Evolutionary conservation across 768 basidiomycete genomes (phyloP).

Genomic region (Pisolithus orientalis): DNA sequence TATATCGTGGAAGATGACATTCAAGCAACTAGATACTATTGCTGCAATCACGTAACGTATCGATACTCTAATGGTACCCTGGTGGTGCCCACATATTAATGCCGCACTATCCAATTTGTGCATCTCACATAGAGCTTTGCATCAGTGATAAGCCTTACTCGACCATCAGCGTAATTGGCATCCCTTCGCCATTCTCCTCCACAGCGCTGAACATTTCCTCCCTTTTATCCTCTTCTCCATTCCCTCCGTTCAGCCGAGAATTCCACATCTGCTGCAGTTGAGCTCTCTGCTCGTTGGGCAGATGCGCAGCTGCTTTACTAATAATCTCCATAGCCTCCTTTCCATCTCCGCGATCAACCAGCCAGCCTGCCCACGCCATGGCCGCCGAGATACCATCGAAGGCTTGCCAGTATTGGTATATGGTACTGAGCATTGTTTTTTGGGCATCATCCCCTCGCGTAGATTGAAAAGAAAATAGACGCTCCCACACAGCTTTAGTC

Average conservation of each 20-base stretch:
- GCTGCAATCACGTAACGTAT: neutral
- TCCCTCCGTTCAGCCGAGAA: conserved; percentile 10
- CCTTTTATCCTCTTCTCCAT: neutral
- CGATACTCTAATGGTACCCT: too few relatives aligned
- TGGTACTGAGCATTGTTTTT: conserved; percentile 14
- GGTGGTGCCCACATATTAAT: too few relatives aligned
- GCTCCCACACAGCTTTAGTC: conserved; percentile 38
- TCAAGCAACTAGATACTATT: too few relatives aligned
- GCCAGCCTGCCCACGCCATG: conserved; percentile 43
- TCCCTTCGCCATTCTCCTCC: neutral
- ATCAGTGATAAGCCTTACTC: neutral
- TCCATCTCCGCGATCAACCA: conserved; percentile 35
- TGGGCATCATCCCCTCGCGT: conserved; percentile 11
- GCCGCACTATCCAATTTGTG: too few relatives aligned
- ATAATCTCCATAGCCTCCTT: conserved; percentile 35
- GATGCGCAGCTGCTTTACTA: conserved; percentile 24
- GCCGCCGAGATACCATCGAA: conserved; percentile 33
- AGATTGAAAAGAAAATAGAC: conserved; percentile 31
- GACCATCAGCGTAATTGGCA: neutral
- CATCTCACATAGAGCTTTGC: neutral
- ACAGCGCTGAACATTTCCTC: neutral
- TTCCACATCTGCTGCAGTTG: conserved; percentile 34
- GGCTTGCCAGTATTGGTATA: conserved; percentile 40
- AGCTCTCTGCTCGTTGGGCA: conserved; percentile 22
- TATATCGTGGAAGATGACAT: conserved; percentile 26